Base-by-base conservation (phyloP, 2,329 filamentous ascomycete species). In the Diaporthe sp. region DNA sequence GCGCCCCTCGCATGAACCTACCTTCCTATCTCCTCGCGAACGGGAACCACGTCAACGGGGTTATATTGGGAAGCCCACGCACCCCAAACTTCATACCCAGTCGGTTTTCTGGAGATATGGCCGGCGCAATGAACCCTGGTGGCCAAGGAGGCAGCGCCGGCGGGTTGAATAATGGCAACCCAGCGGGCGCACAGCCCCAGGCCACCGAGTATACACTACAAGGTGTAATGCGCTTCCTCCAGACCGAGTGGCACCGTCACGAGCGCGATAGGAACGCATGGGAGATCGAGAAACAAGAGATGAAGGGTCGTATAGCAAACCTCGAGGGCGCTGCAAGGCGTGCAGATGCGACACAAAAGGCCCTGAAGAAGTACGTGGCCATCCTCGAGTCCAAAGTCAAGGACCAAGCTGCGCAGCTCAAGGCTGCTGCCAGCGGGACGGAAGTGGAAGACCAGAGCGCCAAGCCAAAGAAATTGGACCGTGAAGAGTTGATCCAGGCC, bases 261-360 rank as follows among this genome's bases (percentile, higher is more conserved):
- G 97, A 99, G 85, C 94, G 97, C 85, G 97, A 98, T 82, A 92
- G 97, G 80, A 99, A 99, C 85, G 93, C 95, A 50, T 99, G 97
- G 97, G 97, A 99, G 84, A 99, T 99, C 82, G 97, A 99, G 85
- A 93, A 95, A 81, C 97, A 97, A 80, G 97, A 99, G 86, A 98
- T 99, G 97, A 98, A 97, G 87, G 95, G 94, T 78, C 93, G 97
- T 81, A 98, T 99, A 85, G 96, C 96, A 69, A 94, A 94, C 80
- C 91, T 98, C 77, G 97, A 99, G 85, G 97, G 97, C 71, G 94
- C 97, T 78, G 91, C 93, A 42, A 90, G 96, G 77, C 94, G 96
- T 78, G 93, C 94, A 68, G 97, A 97, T 84, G 93, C 94, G 76
- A 91, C 96, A 73, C 96, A 97, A 80, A 95, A 96, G 84, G 94